Base-by-base conservation (phyloP, 1,139 yeast genomes). In the Taphrina pruni region DNA sequence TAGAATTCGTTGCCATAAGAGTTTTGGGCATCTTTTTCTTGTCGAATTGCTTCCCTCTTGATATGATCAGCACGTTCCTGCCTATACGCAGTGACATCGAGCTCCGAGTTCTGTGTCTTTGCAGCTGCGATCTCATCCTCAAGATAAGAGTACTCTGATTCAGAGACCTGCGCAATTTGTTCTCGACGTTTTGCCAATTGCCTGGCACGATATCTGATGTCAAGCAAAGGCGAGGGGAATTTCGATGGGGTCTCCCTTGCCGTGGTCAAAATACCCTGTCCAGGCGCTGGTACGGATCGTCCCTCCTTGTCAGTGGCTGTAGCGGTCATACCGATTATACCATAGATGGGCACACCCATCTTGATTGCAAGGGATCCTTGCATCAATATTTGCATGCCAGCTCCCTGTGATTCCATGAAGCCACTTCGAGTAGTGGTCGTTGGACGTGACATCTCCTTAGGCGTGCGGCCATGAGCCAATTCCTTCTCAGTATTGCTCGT, bases 341-440 rank as follows among this genome's bases (percentile, higher is more conserved):
- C 99, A 76, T 95, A 91, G 76, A 94, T 91, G 80, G 99, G 99
- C 76, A 94, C 97, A 84, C 99, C 99, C 99, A 94, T 94, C 78
- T 88, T 87, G 75, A 94, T 77, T 55, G 99, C 99, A 76, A 94
- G 84, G 75, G 89, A 92, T 71, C 97, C 99, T 75, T 88, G 86
- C 99, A 94, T 94, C 75, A 95, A 86, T 74, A 94, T 88, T 84
- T 95, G 97, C 76, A 91, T 90, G 88, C 99, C 99, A 66, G 98
- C 88, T 85, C 99, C 99, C 83, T 94, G 99, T 58, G 99, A 89
- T 84, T 94, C 99, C 99, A 94, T 94, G 85, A 94, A 94, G 75
- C 99, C 99, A 75, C 88, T 84, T 86, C 99, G 90, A 69, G 97
- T 84, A 57, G 97, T 89, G 69, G 99, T 92, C 70, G 97, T 86